These are phyloP conservation scores for Arabidopsis suecica DNA, from an alignment of 345 rosid species.

Conservation along the genomic window DNA sequence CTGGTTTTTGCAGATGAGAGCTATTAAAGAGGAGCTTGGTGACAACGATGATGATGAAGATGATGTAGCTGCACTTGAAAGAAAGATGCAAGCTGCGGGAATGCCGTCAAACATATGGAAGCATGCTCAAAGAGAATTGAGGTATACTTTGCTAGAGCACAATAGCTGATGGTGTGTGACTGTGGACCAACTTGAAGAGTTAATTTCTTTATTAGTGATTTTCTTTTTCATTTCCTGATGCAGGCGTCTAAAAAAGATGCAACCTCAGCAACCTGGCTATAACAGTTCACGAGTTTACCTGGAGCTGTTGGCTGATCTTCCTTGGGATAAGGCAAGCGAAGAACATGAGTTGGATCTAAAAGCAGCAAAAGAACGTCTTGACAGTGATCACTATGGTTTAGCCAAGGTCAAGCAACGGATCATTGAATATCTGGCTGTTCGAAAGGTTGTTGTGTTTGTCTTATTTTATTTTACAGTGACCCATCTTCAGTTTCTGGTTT, in stretches of 20 bases:
- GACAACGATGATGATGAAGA: conserved; percentile 99
- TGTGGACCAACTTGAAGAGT: conserved; percentile 3
- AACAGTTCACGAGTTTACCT: conserved; percentile 93
- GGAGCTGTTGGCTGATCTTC: conserved; percentile 97
- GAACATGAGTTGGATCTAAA: conserved; percentile 85
- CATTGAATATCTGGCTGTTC: conserved; percentile 97
- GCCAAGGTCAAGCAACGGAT: conserved; percentile 94
- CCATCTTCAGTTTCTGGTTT: conserved; percentile 28
- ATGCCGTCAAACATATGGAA: conserved; percentile 97
- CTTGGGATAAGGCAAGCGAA: conserved; percentile 93
- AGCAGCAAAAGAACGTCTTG: conserved; percentile 93
- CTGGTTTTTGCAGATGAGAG: conserved; percentile 77
- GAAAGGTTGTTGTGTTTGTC: conserved; percentile 69
- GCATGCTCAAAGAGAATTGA: conserved; percentile 95
- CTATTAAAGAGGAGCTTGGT: conserved; percentile 99
- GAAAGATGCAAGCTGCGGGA: conserved; percentile 96
- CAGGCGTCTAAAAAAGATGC: conserved; percentile 99
- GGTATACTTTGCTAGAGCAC: conserved; percentile 52
- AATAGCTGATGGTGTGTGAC: conserved; percentile 14
- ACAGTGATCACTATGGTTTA: conserved; percentile 92
- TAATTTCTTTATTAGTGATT: conserved; percentile 15
- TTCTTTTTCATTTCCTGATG: conserved; percentile 32
- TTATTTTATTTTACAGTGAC: conserved; percentile 3
- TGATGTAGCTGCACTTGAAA: conserved; percentile 92
- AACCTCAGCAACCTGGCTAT: conserved; percentile 99